Conservation (phyloP, 768 basidiomycete genomes). For the Collybiopsis confluens region DNA sequence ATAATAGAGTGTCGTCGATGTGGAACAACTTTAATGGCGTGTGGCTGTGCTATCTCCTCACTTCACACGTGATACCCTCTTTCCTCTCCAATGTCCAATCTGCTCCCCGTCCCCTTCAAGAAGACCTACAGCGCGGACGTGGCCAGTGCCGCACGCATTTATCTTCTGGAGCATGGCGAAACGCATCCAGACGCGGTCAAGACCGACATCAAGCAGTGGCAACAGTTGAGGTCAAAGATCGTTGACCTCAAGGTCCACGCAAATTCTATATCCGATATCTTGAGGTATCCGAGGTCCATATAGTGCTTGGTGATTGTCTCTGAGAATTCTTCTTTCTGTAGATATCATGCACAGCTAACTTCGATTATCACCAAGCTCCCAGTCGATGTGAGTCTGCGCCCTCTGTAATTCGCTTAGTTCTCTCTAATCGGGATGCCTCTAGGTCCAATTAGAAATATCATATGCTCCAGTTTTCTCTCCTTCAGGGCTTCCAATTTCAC, state of each 20-base stretch:
- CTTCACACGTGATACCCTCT: not conserved
- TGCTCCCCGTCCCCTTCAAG: constrained; percentile 73
- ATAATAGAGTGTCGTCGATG: too few species aligned
- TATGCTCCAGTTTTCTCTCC: constrained; percentile 73
- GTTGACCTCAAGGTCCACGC: constrained; percentile 50
- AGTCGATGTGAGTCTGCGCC: constrained; percentile 47
- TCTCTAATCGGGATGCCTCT: constrained; percentile 5
- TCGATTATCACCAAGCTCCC: constrained; percentile 86
- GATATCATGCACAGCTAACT: constrained; percentile 88
- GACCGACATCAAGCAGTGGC: constrained; percentile 72
- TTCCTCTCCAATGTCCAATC: constrained; percentile 62
- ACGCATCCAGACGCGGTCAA: constrained; percentile 84
- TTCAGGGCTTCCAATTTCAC: constrained; percentile 49
- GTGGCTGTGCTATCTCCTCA: not conserved
- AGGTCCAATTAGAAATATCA: constrained; percentile 71
- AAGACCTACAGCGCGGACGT: constrained; percentile 55
- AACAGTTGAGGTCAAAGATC: constrained; percentile 54
- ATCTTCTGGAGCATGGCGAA: constrained; percentile 64
- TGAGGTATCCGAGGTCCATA: constrained; percentile 47
- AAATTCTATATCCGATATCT: constrained; percentile 44
- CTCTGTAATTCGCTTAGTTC: not conserved
- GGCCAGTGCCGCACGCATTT: constrained; percentile 50
- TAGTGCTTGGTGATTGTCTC: not conserved
- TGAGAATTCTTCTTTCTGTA: constrained; percentile 23
- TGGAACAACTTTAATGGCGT: too few species aligned